Base-by-base conservation (phyloP, 2,329 filamentous ascomycete species). In the Colletotrichum siamense region DNA sequence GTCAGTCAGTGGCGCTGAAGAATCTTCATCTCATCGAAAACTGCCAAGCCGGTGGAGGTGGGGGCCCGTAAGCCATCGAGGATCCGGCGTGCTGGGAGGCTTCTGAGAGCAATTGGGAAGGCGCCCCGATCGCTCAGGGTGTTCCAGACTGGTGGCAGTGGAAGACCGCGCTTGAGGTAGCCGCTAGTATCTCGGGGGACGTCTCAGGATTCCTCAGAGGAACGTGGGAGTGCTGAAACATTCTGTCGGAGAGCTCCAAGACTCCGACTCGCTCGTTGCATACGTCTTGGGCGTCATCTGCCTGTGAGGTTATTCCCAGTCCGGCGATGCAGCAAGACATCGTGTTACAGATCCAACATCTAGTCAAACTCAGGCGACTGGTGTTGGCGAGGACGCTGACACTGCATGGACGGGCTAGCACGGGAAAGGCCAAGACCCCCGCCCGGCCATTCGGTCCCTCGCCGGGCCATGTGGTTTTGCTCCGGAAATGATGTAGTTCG, bases 301-400 rank as follows among this genome's bases (percentile, higher is more conserved):
- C 55, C 24, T 44, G 26, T 39, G 24, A 22, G 65, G 12, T 64
- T 65, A 74, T 28, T 24, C 74, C 74, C 69, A 61, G 13, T 76
- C 74, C 74, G 74, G 74, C 59, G 74, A 65, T 74, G 22, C 32
- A 61, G 64, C n/a, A 10, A 69, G 70, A 76, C 70, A 62, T 65
- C 26, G 44, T 67, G 59, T 34, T 13, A 73, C 69, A 68, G 7
- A 24, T 49, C 26, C 24, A 63, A 65, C 13, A 55, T 22, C 10
- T 15, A 32, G 22, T 24, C 62, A 36, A 55, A n/a, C 28, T 26
- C 49, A 67, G 26, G 68, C 15, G 61, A 30, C 52, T 28, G 44
- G 57, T 30, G 22, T 26, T 44, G 68, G 18, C n/a, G 18, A 15
- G 2, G 36, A 52, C 22, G 15, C 34, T 18, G 64, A 55, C 15